Conservation (phyloP, 2,329 filamentous ascomycete genomes). For the Colletotrichum paranaense region DNA sequence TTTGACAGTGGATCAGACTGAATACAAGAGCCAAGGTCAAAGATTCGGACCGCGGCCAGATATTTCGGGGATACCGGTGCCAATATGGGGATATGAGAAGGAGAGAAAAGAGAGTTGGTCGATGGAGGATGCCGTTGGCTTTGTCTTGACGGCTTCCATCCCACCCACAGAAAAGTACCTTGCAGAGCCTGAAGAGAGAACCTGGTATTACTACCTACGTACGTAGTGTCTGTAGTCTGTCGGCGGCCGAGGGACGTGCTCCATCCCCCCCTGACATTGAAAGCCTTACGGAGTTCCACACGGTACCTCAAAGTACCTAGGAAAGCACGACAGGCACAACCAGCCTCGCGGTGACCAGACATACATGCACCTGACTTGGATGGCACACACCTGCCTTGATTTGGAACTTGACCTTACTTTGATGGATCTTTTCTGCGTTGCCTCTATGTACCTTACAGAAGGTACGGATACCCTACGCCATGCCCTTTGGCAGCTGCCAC, state of each 20-base stretch:
- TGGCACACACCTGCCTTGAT: neutral
- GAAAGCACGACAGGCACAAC: neutral
- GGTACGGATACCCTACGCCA: neutral
- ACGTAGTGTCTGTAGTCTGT: neutral
- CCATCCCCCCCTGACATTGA: neutral
- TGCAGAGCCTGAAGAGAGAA: neutral
- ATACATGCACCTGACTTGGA: neutral
- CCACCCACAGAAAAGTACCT: conserved; percentile 10
- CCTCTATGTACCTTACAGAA: no score
- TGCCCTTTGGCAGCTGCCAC: neutral
- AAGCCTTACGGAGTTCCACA: neutral
- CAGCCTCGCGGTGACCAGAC: neutral
- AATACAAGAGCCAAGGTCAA: no score
- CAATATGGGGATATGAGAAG: no score
- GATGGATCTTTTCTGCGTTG: neutral
- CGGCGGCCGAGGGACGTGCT: neutral
- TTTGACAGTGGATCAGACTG: no score
- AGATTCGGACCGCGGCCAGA: no score
- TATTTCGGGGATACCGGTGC: no score
- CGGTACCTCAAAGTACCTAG: neutral
- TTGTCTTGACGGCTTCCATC: neutral
- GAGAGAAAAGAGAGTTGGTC: no score
- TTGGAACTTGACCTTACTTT: neutral
- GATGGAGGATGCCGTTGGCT: neutral
- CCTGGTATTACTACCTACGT: neutral